Evolutionary conservation across 768 basidiomycete species (phyloP).

Genomic region (Tylopilus intermedius): DNA sequence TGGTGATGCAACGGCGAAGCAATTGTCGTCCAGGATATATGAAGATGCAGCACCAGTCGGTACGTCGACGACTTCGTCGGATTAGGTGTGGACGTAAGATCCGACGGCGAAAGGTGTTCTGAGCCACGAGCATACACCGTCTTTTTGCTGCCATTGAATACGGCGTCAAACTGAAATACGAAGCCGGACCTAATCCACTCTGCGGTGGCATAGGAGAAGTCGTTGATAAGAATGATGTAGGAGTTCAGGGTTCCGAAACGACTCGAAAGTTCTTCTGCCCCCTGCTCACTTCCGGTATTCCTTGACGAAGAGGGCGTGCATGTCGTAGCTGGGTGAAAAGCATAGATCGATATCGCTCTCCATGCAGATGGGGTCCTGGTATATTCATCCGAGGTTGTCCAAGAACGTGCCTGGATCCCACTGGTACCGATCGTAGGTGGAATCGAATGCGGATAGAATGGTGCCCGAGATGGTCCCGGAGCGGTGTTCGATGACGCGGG

Average conservation of each 20-base stretch:
- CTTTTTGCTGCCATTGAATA: too few species aligned
- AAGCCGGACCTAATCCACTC: too few species aligned
- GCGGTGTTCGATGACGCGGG: too few species aligned
- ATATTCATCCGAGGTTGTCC: conserved; percentile 39
- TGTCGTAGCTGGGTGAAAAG: conserved; percentile 90
- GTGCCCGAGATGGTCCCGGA: conserved; percentile 29
- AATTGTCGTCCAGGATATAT: conserved; percentile 18
- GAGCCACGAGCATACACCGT: too few species aligned
- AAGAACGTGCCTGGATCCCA: too few species aligned
- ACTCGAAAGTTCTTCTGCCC: conserved; percentile 10
- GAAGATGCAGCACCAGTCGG: conserved; percentile 16
- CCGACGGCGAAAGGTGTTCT: background rate
- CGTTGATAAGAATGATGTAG: too few species aligned
- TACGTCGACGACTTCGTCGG: conserved; percentile 10
- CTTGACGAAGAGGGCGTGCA: conserved; percentile 38
- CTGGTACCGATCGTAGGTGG: conserved; percentile 46
- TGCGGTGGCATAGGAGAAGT: too few species aligned
- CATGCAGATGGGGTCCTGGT: conserved; percentile 91
- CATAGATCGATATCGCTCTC: conserved; percentile 84
- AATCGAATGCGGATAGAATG: conserved; percentile 66
- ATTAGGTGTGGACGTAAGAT: conserved; percentile 22
- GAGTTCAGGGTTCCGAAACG: conserved; percentile 1
- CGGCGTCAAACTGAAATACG: too few species aligned
- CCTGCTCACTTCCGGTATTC: background rate
- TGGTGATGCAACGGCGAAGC: conserved; percentile 18